Evolutionary conservation across 345 rosid genomes (phyloP).

Genomic region (Mercurialis annua): DNA sequence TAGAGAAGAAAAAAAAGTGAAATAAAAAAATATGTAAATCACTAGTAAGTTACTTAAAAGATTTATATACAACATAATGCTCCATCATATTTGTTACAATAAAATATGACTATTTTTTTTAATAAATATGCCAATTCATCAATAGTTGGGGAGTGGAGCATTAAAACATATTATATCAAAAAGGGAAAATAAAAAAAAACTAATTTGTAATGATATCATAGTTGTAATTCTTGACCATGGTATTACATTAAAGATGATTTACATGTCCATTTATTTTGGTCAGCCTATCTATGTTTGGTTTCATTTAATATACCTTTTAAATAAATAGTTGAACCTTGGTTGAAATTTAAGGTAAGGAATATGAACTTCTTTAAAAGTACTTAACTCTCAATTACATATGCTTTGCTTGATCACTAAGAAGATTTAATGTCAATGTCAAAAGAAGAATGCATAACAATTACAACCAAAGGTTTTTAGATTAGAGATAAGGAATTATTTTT

Average conservation of each 20-base stretch:
- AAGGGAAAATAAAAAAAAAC: background rate
- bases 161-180: too few species aligned
- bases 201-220: constrained; percentile 20
- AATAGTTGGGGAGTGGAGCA: too few species aligned
- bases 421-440: constrained; percentile 9
- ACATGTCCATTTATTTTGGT: constrained; percentile 11
- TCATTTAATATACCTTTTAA: constrained; percentile 19
- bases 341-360: constrained; percentile 4
- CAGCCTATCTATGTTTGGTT: constrained; percentile 15
- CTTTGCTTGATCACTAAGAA: constrained; percentile 16
- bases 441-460: constrained; percentile 7
- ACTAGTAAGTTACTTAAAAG: too few species aligned
- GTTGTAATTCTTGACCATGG: constrained; percentile 25
- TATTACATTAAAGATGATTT: too few species aligned
- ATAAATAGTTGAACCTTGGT: constrained; percentile 1
- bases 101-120: too few species aligned
- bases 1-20: too few species aligned
- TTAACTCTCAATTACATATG: background rate
- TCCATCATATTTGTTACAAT: too few species aligned
- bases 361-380: background rate
- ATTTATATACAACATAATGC: too few species aligned
- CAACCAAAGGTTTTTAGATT: background rate
- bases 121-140: too few species aligned
- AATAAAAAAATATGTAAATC: too few species aligned
- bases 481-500: constrained; percentile 7